Conservation (phyloP, 164 flowering plant species). For the Saururus chinensis region DNA sequence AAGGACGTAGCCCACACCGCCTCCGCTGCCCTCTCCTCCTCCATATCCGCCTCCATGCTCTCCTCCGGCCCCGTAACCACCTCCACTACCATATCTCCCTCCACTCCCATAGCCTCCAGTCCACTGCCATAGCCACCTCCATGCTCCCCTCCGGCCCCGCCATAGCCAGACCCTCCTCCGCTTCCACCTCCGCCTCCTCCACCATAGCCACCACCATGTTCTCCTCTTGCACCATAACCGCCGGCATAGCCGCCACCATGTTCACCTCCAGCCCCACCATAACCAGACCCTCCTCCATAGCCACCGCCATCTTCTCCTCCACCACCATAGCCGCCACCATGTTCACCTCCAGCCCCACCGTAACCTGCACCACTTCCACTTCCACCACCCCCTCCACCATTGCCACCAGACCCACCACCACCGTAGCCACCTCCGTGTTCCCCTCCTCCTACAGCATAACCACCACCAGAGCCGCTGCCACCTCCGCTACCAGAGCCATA, state of each 20-base stretch:
- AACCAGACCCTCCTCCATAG: too few species aligned
- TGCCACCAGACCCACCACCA: slow-evolving; percentile 17
- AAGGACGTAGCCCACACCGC: too few species aligned
- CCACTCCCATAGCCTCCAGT: slow-evolving; percentile 3
- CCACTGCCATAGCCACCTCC: background rate
- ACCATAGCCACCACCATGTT: background rate
- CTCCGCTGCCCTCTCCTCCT: slow-evolving; percentile 16
- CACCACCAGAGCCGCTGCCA: slow-evolving; percentile 31
- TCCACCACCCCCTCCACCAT: slow-evolving; percentile 1
- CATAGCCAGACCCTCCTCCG: slow-evolving; percentile 2
- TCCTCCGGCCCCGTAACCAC: slow-evolving; percentile 2
- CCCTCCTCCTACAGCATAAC: slow-evolving; percentile 22
- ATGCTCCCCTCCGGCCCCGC: background rate
- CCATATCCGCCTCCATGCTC: slow-evolving; percentile 6
- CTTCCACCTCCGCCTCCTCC: slow-evolving; percentile 16
- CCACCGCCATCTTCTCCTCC: slow-evolving; percentile 3
- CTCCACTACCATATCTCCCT: slow-evolving; percentile 1
- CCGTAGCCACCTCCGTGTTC: too few species aligned
- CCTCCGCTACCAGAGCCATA: slow-evolving; percentile 16
- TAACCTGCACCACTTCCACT: too few species aligned
- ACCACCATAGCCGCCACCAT: slow-evolving; percentile 19
- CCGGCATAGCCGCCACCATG: background rate
- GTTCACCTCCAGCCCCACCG: slow-evolving; percentile 19
- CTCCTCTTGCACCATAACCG: background rate
- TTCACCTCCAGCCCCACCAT: slow-evolving; percentile 13